Evolutionary conservation across 139 green algal species (phyloP).

Genomic region (Coelastrella sp.): DNA sequence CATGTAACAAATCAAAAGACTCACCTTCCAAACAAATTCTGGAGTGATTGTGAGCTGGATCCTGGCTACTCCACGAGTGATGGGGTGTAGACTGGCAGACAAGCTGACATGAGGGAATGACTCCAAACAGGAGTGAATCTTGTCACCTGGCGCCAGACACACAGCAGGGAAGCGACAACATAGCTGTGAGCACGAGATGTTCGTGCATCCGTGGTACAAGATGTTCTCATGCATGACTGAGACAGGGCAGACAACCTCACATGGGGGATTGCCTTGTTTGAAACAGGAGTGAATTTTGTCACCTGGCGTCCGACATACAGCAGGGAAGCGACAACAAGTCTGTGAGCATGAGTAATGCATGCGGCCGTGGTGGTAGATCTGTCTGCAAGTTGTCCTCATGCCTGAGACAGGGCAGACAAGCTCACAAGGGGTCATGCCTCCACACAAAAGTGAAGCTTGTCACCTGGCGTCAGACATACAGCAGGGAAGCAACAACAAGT

Average conservation of each 20-base stretch:
- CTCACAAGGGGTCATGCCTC: conserved; percentile 83
- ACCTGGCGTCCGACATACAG: neutral
- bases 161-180: neutral
- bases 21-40: conserved; percentile 86
- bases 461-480: conserved; percentile 4
- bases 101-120: conserved; percentile 87
- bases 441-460: conserved; percentile 70
- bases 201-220: too few relatives aligned
- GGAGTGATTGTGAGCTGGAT: conserved; percentile 86
- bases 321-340: too few relatives aligned
- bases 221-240: too few relatives aligned
- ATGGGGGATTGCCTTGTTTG: conserved; percentile 73
- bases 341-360: too few relatives aligned
- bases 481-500: too few relatives aligned
- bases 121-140: conserved; percentile 71
- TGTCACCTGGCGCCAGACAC: conserved; percentile 10
- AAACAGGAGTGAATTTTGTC: conserved; percentile 71
- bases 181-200: too few relatives aligned
- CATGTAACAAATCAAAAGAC: too few relatives aligned
- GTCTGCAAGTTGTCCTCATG: too few relatives aligned
- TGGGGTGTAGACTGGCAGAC: conserved; percentile 89
- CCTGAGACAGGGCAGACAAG: conserved; percentile 64
- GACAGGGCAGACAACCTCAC: conserved; percentile 76
- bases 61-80: conserved; percentile 95
- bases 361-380: too few relatives aligned